These are phyloP conservation scores for Paecilomyces niveus DNA, from an alignment of 2,329 filamentous ascomycete species.

Conservation along the genomic window DNA sequence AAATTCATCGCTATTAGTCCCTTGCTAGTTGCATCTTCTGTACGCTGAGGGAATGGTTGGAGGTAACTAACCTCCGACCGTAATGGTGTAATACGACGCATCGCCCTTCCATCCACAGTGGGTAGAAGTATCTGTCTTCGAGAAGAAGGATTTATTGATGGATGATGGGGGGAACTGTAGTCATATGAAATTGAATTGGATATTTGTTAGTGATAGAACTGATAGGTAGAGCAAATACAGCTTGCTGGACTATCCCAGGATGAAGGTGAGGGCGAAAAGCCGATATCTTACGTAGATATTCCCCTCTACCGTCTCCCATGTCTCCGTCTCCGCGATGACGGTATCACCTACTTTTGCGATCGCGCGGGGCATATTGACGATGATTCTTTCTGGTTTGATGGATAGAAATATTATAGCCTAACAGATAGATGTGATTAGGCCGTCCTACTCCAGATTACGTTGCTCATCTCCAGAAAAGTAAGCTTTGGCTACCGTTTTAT, in stretches of 20 bases:
- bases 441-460: too few species aligned
- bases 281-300: slow-evolving; percentile 45
- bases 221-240: too few species aligned
- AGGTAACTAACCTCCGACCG: background rate
- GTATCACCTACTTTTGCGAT: slow-evolving; percentile 44
- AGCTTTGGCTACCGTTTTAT: too few species aligned
- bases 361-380: slow-evolving; percentile 28
- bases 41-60: background rate
- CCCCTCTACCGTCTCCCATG: slow-evolving; percentile 51
- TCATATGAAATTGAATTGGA: background rate
- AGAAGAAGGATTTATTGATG: background rate
- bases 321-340: slow-evolving; percentile 44
- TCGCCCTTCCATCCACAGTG: background rate
- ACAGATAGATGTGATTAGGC: background rate
- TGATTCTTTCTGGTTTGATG: background rate
- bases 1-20: background rate
- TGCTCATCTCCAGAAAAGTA: too few species aligned
- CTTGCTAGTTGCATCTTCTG: too few species aligned
- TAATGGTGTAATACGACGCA: background rate
- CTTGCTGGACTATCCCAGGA: background rate
- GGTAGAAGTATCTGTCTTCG: background rate
- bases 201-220: too few species aligned
- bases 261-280: background rate
- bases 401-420: too few species aligned
- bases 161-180: background rate